phyloP scores from a whole-genome alignment of 306 rosid species.

The Pueraria montana region DNA sequence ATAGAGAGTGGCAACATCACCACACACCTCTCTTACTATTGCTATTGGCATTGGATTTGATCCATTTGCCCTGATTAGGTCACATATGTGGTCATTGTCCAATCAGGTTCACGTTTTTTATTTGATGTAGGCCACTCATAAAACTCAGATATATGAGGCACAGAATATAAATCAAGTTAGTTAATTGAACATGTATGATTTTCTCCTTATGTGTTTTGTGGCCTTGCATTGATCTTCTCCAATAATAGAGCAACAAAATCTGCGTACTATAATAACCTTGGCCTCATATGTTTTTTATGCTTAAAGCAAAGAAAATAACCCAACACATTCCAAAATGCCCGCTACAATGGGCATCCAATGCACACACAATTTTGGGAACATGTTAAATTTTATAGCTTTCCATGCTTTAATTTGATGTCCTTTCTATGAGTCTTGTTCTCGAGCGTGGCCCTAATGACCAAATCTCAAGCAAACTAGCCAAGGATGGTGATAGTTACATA shows the following conservation, averaged over 20 bases:
- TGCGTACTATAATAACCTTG: slow-evolving; percentile 31
- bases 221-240: slow-evolving; percentile 51
- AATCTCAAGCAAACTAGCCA: slow-evolving; percentile 35
- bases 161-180: slow-evolving; percentile 24
- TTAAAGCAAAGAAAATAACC: slow-evolving; percentile 48
- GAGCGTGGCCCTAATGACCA: slow-evolving; percentile 43
- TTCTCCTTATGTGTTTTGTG: slow-evolving; percentile 43
- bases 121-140: slow-evolving; percentile 49
- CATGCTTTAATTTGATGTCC: slow-evolving; percentile 33
- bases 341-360: slow-evolving; percentile 44
- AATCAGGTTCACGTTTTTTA: slow-evolving; percentile 30
- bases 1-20: slow-evolving; percentile 20
- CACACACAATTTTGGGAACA: slow-evolving; percentile 36
- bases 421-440: slow-evolving; percentile 42
- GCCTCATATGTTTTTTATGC: slow-evolving; percentile 28
- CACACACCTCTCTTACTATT: slow-evolving; percentile 28
- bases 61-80: slow-evolving; percentile 34
- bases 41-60: slow-evolving; percentile 38
- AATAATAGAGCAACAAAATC: slow-evolving; percentile 55
- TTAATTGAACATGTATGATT: slow-evolving; percentile 35
- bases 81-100: slow-evolving; percentile 51
- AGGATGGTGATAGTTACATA: slow-evolving; percentile 48
- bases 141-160: slow-evolving; percentile 53
- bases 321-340: slow-evolving; percentile 40
- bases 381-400: slow-evolving; percentile 40